These are phyloP conservation scores for Pseudonitzschia pungens DNA, from an alignment of 108 stramenopile species.

Conservation along the genomic window DNA sequence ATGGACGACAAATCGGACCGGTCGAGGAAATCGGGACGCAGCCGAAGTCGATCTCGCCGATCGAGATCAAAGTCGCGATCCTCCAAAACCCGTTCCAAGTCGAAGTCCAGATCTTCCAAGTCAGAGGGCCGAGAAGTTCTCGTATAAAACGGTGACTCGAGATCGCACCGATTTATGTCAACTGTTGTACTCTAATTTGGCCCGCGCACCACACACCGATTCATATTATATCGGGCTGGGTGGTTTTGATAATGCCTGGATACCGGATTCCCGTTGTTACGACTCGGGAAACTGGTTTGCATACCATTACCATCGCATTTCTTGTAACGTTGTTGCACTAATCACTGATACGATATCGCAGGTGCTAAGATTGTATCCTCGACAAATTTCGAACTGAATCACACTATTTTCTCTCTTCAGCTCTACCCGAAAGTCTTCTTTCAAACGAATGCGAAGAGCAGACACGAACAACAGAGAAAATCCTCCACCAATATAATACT, in stretches of 20 bases:
- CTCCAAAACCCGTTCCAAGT: slow-evolving; percentile 17
- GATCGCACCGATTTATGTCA: not conserved
- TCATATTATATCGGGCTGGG: slow-evolving; percentile 1
- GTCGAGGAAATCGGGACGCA: slow-evolving; percentile 39
- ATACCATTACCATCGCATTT: not conserved
- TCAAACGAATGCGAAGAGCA: too few species aligned
- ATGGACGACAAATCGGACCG: slow-evolving; percentile 56
- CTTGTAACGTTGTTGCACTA: not conserved
- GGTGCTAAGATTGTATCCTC: not conserved
- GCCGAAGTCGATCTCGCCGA: slow-evolving; percentile 53
- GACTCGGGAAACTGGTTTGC: not conserved
- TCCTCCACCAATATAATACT: too few species aligned
- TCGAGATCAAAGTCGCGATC: slow-evolving; percentile 32
- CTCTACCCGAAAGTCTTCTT: too few species aligned
- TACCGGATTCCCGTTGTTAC: not conserved
- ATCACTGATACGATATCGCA: not conserved
- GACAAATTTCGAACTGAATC: too few species aligned
- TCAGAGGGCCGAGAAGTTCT: slow-evolving; percentile 14
- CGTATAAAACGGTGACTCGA: not conserved
- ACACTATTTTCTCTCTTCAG: too few species aligned
- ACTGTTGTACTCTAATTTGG: not conserved
- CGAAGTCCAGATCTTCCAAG: not conserved
- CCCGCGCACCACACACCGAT: not conserved
- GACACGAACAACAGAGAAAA: too few species aligned
- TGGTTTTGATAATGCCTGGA: not conserved